phyloP scores from a whole-genome alignment of 768 basidiomycete genomes.

The Rubroboletus pulcherrimus region DNA sequence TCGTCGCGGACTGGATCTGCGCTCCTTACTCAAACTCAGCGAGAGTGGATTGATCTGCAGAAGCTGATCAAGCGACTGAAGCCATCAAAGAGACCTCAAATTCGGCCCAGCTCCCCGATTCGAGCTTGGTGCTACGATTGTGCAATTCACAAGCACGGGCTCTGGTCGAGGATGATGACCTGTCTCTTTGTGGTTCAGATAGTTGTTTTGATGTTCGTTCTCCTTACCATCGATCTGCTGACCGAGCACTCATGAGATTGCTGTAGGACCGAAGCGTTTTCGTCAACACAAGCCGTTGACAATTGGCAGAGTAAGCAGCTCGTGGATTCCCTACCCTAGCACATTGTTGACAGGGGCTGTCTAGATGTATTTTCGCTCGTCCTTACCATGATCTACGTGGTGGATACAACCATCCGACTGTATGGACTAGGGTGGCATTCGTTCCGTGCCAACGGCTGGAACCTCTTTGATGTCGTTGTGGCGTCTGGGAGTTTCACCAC shows the following conservation, averaged over 20 bases:
- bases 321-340: conserved; percentile 1
- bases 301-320: conserved; percentile 53
- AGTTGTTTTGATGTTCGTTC: conserved; percentile 69
- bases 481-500: conserved; percentile 81
- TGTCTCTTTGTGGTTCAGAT: conserved; percentile 79
- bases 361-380: conserved; percentile 74
- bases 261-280: conserved; percentile 76
- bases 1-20: conserved; percentile 82
- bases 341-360: conserved; percentile 4
- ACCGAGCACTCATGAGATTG: background rate
- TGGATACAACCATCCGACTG: conserved; percentile 76
- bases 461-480: conserved; percentile 81
- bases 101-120: conserved; percentile 48
- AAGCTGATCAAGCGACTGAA: conserved; percentile 83
- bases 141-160: conserved; percentile 88
- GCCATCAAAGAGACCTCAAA: conserved; percentile 77
- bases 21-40: conserved; percentile 78
- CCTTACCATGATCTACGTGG: conserved; percentile 65
- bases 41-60: conserved; percentile 92
- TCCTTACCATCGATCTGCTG: background rate
- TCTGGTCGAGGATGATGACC: conserved; percentile 84
- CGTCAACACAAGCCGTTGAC: conserved; percentile 48
- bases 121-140: conserved; percentile 90
- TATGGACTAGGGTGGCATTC: conserved; percentile 81
- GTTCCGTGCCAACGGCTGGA: conserved; percentile 92